Conservation (phyloP, 2,329 filamentous ascomycete species). For the Trichoderma sp. region DNA sequence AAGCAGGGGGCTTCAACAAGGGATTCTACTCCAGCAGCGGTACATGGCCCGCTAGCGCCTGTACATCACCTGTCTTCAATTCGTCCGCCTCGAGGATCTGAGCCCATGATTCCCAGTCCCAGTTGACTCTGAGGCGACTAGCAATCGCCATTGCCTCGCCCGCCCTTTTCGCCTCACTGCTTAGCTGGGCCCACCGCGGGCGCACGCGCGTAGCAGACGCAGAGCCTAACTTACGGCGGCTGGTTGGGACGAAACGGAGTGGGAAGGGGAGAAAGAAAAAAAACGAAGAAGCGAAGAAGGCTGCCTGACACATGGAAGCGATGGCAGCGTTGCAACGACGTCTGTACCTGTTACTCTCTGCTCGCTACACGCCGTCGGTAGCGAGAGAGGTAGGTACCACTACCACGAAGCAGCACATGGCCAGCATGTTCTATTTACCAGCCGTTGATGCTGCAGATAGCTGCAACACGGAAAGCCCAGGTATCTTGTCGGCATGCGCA, state of each 20-base stretch:
- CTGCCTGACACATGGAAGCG: not conserved
- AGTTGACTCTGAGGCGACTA: slow-evolving; percentile 1
- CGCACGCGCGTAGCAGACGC: slow-evolving; percentile 12
- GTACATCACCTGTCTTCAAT: slow-evolving; percentile 18
- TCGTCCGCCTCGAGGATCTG: slow-evolving; percentile 10
- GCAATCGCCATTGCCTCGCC: slow-evolving; percentile 17
- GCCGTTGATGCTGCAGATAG: slow-evolving; percentile 14
- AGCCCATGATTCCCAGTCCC: slow-evolving; percentile 6
- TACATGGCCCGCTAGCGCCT: slow-evolving; percentile 17
- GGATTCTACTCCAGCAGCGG: slow-evolving; percentile 12
- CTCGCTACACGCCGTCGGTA: slow-evolving; percentile 12
- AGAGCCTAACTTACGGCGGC: not conserved
- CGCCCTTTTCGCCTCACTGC: slow-evolving; percentile 14
- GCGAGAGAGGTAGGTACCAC: slow-evolving; percentile 9
- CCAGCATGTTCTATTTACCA: not conserved
- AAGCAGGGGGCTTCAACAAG: slow-evolving; percentile 14
- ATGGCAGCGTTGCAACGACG: slow-evolving; percentile 4
- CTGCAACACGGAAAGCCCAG: slow-evolving; percentile 3
- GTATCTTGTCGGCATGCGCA: slow-evolving; percentile 4
- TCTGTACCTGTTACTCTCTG: not conserved
- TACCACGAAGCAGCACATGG: not conserved
- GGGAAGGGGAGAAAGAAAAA: not conserved
- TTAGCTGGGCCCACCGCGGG: slow-evolving; percentile 12
- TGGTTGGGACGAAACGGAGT: slow-evolving; percentile 3
- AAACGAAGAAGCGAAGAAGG: not conserved